Evolutionary conservation across 2,329 filamentous ascomycete species (phyloP).

Genomic region (Fusarium sp.): DNA sequence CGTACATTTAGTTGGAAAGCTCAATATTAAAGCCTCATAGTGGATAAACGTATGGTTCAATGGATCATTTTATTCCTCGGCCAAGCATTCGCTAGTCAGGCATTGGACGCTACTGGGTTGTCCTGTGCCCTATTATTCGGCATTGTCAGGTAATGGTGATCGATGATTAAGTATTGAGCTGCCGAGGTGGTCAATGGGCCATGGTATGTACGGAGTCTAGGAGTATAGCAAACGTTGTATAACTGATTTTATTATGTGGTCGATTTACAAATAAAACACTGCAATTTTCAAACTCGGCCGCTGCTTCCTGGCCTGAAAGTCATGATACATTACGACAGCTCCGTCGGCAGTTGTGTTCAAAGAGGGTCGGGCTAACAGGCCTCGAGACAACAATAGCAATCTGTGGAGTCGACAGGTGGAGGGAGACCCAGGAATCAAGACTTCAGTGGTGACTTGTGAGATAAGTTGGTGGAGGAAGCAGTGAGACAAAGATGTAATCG

Average conservation of each 20-base stretch:
- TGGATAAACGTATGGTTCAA: slow-evolving; percentile 30
- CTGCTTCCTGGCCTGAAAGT: neutral
- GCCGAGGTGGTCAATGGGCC: slow-evolving; percentile 33
- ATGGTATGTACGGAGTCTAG: neutral
- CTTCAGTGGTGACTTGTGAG: slow-evolving; percentile 21
- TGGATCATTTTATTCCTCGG: slow-evolving; percentile 20
- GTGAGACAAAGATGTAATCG: slow-evolving; percentile 34
- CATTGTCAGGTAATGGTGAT: slow-evolving; percentile 10
- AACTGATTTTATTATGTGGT: neutral
- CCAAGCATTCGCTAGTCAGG: slow-evolving; percentile 12
- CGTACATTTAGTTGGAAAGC: slow-evolving; percentile 10
- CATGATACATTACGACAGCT: slow-evolving; percentile 26
- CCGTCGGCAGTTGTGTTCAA: slow-evolving; percentile 37
- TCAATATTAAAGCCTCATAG: slow-evolving; percentile 24
- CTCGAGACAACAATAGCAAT: slow-evolving; percentile 41
- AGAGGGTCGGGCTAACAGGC: slow-evolving; percentile 42
- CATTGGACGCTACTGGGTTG: slow-evolving; percentile 6
- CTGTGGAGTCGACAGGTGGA: slow-evolving; percentile 41
- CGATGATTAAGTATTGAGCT: slow-evolving; percentile 11
- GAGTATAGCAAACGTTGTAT: too few species aligned
- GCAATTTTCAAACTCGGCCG: slow-evolving; percentile 9
- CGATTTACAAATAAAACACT: slow-evolving; percentile 5
- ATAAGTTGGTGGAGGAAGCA: slow-evolving; percentile 29
- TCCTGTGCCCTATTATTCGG: neutral
- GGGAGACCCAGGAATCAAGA: slow-evolving; percentile 28